These are phyloP conservation scores for Amanita rubescens DNA, from an alignment of 768 basidiomycete species.

Conservation along the genomic window DNA sequence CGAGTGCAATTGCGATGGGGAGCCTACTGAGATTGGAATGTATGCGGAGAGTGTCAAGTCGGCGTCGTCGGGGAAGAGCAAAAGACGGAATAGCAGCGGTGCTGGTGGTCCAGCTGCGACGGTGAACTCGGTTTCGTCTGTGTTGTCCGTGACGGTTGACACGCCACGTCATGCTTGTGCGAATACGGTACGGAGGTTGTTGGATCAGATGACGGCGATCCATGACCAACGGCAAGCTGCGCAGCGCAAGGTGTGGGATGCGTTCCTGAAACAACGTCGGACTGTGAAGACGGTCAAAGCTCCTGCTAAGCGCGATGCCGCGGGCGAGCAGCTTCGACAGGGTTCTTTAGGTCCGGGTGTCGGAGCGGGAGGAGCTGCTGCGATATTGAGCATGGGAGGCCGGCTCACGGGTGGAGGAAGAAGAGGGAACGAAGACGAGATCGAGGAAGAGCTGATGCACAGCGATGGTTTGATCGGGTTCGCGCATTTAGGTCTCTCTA, in stretches of 20 bases:
- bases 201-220: constrained; percentile 69
- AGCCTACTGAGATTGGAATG: constrained; percentile 14
- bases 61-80: constrained; percentile 43
- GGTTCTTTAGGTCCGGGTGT: constrained; percentile 2
- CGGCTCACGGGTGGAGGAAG: constrained; percentile 29
- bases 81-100: constrained; percentile 32
- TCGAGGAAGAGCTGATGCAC: constrained; percentile 65
- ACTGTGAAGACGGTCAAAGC: constrained; percentile 24
- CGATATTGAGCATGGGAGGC: constrained; percentile 48
- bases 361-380: constrained; percentile 43
- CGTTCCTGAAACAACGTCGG: constrained; percentile 66
- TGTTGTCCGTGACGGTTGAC: constrained; percentile 52
- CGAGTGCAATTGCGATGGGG: constrained; percentile 37
- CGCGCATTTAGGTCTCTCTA: constrained; percentile 75
- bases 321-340: not conserved
- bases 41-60: constrained; percentile 30
- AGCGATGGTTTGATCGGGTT: constrained; percentile 86
- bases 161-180: constrained; percentile 72
- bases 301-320: constrained; percentile 17
- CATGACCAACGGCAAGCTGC: constrained; percentile 73
- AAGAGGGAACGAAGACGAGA: constrained; percentile 47
- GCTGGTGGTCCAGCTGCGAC: constrained; percentile 17
- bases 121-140: constrained; percentile 34
- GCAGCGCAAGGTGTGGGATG: constrained; percentile 81
- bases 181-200: constrained; percentile 63